phyloP scores from a whole-genome alignment of 805 yeast species.

The Saccharomycopsis schoenii region DNA sequence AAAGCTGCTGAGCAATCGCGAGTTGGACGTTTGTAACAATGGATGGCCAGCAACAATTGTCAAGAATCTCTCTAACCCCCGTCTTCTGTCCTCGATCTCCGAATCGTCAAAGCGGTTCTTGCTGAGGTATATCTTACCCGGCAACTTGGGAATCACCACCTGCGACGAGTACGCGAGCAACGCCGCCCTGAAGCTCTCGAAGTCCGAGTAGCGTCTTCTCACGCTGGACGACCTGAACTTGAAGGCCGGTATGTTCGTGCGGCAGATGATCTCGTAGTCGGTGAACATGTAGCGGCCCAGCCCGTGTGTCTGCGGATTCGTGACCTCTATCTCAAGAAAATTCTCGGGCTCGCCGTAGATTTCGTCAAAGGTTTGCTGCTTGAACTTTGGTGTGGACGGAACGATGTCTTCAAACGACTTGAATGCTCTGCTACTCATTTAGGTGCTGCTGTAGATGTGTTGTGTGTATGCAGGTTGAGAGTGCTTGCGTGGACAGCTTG shows the following conservation, averaged over 20 bases:
- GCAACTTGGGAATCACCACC: conserved; percentile 78
- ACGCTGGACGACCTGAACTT: conserved; percentile 52
- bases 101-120: conserved; percentile 72
- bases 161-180: conserved; percentile 67
- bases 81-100: conserved; percentile 72
- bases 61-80: conserved; percentile 75
- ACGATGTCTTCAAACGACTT: conserved; percentile 22
- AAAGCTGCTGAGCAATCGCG: conserved; percentile 67
- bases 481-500: too few species aligned
- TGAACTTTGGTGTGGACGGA: conserved; percentile 26
- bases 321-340: conserved; percentile 82
- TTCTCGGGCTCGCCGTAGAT: conserved; percentile 92
- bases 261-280: conserved; percentile 83
- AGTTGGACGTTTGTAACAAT: conserved; percentile 68
- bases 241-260: conserved; percentile 88
- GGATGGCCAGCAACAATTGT: conserved; percentile 87
- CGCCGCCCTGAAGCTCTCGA: conserved; percentile 67
- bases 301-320: conserved; percentile 69
- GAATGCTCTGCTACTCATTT: conserved; percentile 17
- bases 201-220: conserved; percentile 83
- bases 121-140: conserved; percentile 70
- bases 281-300: conserved; percentile 65
- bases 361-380: conserved; percentile 64
- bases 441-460: too few species aligned
- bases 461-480: too few species aligned